phyloP scores from a whole-genome alignment of 768 basidiomycete species.

The Clitopilus hobsonii region DNA sequence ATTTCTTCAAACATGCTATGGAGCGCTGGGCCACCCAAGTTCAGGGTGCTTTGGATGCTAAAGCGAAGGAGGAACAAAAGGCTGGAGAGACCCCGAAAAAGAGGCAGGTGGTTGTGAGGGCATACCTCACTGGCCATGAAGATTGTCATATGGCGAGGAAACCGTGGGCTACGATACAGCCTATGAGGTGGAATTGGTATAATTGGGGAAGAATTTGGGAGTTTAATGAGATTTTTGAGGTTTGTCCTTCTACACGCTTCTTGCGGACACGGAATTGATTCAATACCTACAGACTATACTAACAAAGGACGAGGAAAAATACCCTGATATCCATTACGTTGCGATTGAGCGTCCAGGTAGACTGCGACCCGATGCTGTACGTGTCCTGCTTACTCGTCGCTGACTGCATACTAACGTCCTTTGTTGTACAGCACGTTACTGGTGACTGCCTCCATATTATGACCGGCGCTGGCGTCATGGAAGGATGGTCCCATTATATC shows the following conservation, averaged over 20 bases:
- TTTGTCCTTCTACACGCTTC: constrained; percentile 17
- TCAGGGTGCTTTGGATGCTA: constrained; percentile 35
- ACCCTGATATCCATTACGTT: constrained; percentile 53
- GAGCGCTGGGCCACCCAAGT: constrained; percentile 47
- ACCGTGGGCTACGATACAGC: constrained; percentile 43
- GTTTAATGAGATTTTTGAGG: constrained; percentile 58
- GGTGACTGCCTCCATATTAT: constrained; percentile 46
- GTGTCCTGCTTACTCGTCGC: constrained; percentile 16
- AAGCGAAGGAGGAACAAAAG: constrained; percentile 19
- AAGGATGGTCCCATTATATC: constrained; percentile 48
- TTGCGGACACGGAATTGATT: constrained; percentile 5
- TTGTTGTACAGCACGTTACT: constrained; percentile 28
- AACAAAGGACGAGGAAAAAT: constrained; percentile 26
- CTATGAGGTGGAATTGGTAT: constrained; percentile 46
- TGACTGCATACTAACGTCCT: neutral
- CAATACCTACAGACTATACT: constrained; percentile 34
- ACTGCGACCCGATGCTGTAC: constrained; percentile 60
- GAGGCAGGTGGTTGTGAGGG: constrained; percentile 49
- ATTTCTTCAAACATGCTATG: constrained; percentile 58
- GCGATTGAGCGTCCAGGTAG: constrained; percentile 58
- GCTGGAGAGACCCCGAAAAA: constrained; percentile 26
- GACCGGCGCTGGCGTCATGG: constrained; percentile 42
- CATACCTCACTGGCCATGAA: constrained; percentile 65
- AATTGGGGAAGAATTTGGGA: constrained; percentile 62
- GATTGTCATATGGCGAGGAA: constrained; percentile 46